A percentile compares a stretch with the other conserved stretches of the same genome.
Evolutionary conservation across 768 basidiomycete genomes (phyloP).

Genomic region (Mycena crocata): DNA sequence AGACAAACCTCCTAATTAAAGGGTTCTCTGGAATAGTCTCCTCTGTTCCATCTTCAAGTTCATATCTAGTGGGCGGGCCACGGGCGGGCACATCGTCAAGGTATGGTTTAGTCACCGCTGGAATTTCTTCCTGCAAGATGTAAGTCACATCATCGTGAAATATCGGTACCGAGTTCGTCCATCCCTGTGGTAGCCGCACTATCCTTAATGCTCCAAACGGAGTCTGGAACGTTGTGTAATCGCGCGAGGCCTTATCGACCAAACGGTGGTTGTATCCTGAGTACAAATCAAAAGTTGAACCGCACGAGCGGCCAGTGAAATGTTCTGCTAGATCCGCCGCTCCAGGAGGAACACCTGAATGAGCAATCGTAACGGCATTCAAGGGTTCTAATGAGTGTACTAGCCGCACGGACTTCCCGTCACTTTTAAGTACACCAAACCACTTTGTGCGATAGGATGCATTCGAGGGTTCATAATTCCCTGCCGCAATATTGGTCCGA

Average conservation of each 20-base stretch:
- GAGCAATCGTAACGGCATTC: conserved; percentile 40
- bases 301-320: conserved; percentile 21
- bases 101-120: conserved; percentile 22
- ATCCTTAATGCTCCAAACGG: conserved; percentile 38
- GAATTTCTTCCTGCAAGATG: conserved; percentile 19
- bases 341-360: conserved; percentile 28
- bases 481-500: not conserved
- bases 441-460: conserved; percentile 1
- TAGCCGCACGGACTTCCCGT: conserved; percentile 25
- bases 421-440: conserved; percentile 32
- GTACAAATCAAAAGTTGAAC: too few relatives aligned
- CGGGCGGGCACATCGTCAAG: conserved; percentile 24
- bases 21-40: conserved; percentile 42
- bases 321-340: conserved; percentile 23
- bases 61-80: conserved; percentile 6
- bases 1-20: conserved; percentile 45
- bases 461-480: conserved; percentile 8
- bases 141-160: conserved; percentile 21
- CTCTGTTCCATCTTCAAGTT: not conserved
- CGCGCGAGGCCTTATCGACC: conserved; percentile 38
- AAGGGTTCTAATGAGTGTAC: conserved; percentile 36
- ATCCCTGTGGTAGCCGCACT: conserved; percentile 43
- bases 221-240: conserved; percentile 48
- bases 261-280: conserved; percentile 42
- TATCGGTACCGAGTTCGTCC: conserved; percentile 33